Evolutionary conservation across 2,329 filamentous ascomycete species (phyloP).

Genomic region (Fusarium fracticaudum): DNA sequence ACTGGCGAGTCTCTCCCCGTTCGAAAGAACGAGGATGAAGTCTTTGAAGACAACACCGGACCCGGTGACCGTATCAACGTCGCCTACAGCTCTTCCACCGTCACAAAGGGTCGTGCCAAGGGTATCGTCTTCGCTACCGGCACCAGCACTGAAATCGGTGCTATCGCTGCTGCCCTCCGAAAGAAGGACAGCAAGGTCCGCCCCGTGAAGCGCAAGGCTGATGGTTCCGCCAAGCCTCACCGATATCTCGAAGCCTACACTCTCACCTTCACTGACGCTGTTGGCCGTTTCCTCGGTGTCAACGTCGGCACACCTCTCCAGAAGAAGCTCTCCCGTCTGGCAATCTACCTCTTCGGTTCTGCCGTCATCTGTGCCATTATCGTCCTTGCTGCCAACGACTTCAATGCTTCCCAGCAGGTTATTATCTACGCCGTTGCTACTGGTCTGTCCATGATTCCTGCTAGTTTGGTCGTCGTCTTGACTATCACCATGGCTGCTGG

Average conservation of each 20-base stretch:
- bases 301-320: slow-evolving; percentile 76
- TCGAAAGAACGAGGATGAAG: slow-evolving; percentile 59
- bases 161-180: slow-evolving; percentile 63
- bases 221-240: slow-evolving; percentile 62
- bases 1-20: slow-evolving; percentile 72
- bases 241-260: slow-evolving; percentile 59
- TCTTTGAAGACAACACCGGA: slow-evolving; percentile 53
- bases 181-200: slow-evolving; percentile 61
- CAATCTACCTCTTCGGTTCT: slow-evolving; percentile 71
- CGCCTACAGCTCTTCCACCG: slow-evolving; percentile 69
- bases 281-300: slow-evolving; percentile 72
- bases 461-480: slow-evolving; percentile 60
- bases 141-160: slow-evolving; percentile 70
- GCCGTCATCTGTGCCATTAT: slow-evolving; percentile 76
- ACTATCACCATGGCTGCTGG: slow-evolving; percentile 69
- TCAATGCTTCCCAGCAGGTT: slow-evolving; percentile 64
- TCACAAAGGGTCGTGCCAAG: slow-evolving; percentile 68
- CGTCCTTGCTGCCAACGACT: slow-evolving; percentile 71
- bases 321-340: slow-evolving; percentile 73
- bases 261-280: slow-evolving; percentile 64
- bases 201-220: slow-evolving; percentile 60
- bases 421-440: slow-evolving; percentile 64
- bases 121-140: slow-evolving; percentile 72
- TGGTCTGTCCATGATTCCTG: slow-evolving; percentile 61
- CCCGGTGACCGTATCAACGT: slow-evolving; percentile 69